Evolutionary conservation across 495 filamentous ascomycete genomes (phyloP).

Genomic region (Cudoniella acicularis): DNA sequence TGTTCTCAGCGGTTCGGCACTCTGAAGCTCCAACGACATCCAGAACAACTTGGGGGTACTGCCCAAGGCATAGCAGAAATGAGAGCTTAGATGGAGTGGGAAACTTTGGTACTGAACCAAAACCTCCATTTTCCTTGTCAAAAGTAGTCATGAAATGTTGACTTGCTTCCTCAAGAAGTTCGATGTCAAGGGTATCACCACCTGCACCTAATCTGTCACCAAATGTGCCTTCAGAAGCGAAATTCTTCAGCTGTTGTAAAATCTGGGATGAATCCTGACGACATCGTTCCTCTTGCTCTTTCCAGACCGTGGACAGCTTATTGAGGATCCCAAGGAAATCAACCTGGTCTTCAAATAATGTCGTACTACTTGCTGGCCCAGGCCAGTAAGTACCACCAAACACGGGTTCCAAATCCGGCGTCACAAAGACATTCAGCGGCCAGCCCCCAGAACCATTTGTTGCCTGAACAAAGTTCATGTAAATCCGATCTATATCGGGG

Average conservation of each 20-base stretch:
- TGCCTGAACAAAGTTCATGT: constrained; percentile 97
- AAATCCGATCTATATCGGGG: constrained; percentile 92
- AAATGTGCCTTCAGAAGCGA: constrained; percentile 81
- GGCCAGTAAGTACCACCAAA: constrained; percentile 98
- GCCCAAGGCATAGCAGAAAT: constrained; percentile 74
- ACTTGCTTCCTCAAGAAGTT: constrained; percentile 87
- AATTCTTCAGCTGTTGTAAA: constrained; percentile 72
- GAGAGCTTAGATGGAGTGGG: constrained; percentile 81
- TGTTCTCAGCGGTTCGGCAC: too few species aligned
- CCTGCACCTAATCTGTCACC: constrained; percentile 46
- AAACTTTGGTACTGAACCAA: constrained; percentile 81
- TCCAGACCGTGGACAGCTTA: constrained; percentile 79
- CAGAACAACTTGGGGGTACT: constrained; percentile 66
- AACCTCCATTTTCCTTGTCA: constrained; percentile 76
- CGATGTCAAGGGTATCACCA: constrained; percentile 72
- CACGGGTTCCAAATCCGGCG: constrained; percentile 86
- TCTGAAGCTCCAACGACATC: constrained; percentile 97
- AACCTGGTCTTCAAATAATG: constrained; percentile 48
- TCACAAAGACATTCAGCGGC: constrained; percentile 96
- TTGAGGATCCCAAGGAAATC: constrained; percentile 78
- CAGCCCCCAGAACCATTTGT: constrained; percentile 90
- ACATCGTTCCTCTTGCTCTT: constrained; percentile 75
- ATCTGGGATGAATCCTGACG: constrained; percentile 79
- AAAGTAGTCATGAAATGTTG: constrained; percentile 74
- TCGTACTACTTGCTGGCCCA: constrained; percentile 59